Conservation (phyloP, 176 grass and related monocot species). For the Oryza rufipogon region DNA sequence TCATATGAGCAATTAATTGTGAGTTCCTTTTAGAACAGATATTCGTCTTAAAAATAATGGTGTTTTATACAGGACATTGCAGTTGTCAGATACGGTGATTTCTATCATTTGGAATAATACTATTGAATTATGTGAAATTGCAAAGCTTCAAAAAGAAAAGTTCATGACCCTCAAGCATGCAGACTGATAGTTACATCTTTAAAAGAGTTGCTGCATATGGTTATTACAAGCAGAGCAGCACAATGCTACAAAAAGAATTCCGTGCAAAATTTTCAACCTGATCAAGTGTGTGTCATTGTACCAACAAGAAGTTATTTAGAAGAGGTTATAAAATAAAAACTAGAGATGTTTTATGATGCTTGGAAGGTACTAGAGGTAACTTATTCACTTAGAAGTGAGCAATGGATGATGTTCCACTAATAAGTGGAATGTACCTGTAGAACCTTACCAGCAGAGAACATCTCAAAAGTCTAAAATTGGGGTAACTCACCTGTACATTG, state of each 20-base stretch:
- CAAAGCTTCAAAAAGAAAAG: not conserved
- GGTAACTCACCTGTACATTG: conserved; percentile 81
- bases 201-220: not conserved
- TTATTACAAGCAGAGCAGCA: not conserved
- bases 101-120: not conserved
- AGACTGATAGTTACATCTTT: conserved; percentile 28
- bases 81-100: conserved; percentile 19
- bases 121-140: conserved; percentile 20
- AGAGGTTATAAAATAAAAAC: not conserved
- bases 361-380: not conserved
- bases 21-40: not conserved
- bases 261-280: conserved; percentile 18
- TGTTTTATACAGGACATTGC: not conserved
- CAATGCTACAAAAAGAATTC: not conserved
- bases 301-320: not conserved
- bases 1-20: not conserved
- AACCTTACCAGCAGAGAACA: not conserved
- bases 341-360: not conserved
- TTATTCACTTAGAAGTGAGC: not conserved
- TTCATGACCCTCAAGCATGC: not conserved
- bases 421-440: not conserved
- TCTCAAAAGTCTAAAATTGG: not conserved
- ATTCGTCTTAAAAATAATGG: not conserved
- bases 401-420: not conserved
- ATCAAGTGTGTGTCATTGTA: not conserved